Evolutionary conservation across 2,329 filamentous ascomycete genomes (phyloP).

Genomic region (Huntiella decipiens): DNA sequence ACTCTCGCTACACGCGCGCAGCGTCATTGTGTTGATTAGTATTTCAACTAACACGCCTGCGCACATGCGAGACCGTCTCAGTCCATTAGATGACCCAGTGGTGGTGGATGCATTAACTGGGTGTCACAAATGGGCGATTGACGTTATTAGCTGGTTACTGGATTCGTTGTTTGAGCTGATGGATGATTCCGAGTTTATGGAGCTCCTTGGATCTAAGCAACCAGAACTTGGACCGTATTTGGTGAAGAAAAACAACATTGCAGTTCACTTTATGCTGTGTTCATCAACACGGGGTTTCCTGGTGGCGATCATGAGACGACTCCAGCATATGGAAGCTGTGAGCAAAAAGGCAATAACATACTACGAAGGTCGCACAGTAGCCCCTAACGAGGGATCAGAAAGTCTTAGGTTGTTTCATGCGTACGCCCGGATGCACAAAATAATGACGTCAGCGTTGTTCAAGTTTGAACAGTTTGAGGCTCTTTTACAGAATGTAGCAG

Average conservation of each 20-base stretch:
- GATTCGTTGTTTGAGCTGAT: slow-evolving; percentile 38
- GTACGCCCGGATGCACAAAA: slow-evolving; percentile 34
- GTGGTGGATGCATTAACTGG: slow-evolving; percentile 54
- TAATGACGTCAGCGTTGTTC: slow-evolving; percentile 32
- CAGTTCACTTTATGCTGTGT: slow-evolving; percentile 47
- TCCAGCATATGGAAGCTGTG: slow-evolving; percentile 35
- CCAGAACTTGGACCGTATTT: slow-evolving; percentile 31
- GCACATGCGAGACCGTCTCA: slow-evolving; percentile 34
- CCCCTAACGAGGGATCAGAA: slow-evolving; percentile 24
- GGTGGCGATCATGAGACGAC: slow-evolving; percentile 45
- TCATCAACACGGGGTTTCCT: slow-evolving; percentile 58
- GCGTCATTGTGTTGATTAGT: slow-evolving; percentile 46
- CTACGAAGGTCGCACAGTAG: slow-evolving; percentile 23
- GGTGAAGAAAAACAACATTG: slow-evolving; percentile 34
- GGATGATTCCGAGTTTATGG: slow-evolving; percentile 31
- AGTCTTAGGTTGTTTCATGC: slow-evolving; percentile 36
- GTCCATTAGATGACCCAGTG: slow-evolving; percentile 47
- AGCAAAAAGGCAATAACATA: slow-evolving; percentile 30
- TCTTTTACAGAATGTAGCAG: slow-evolving; percentile 31
- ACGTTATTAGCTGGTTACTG: slow-evolving; percentile 45
- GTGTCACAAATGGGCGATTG: slow-evolving; percentile 60
- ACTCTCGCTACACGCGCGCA: slow-evolving; percentile 55
- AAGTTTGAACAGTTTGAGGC: slow-evolving; percentile 43
- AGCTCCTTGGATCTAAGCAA: slow-evolving; percentile 21
- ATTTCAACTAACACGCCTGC: slow-evolving; percentile 40